phyloP scores from a whole-genome alignment of 2,329 filamentous ascomycete genomes.

The Curvularia verruculosa region DNA sequence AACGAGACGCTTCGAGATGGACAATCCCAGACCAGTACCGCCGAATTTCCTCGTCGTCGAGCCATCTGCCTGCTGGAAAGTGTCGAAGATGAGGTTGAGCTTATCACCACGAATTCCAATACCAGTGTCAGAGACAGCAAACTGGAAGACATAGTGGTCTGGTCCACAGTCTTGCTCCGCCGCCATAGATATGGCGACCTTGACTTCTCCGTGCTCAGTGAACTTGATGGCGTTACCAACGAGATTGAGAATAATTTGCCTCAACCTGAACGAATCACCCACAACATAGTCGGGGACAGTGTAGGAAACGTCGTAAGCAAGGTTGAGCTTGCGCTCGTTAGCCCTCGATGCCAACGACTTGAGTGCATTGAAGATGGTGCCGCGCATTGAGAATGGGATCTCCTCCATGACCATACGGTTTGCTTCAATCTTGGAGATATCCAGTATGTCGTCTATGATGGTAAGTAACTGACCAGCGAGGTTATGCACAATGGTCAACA shows the following conservation, averaged over 20 bases:
- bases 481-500: constrained; percentile 98
- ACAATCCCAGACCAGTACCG: constrained; percentile 89
- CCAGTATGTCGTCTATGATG: constrained; percentile 84
- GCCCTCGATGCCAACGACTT: constrained; percentile 98
- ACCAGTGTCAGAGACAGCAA: constrained; percentile 92
- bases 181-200: constrained; percentile 82
- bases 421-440: constrained; percentile 82
- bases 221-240: constrained; percentile 99
- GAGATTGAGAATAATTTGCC: constrained; percentile 95
- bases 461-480: constrained; percentile 94
- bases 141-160: constrained; percentile 91
- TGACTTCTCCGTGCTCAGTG: constrained; percentile 94
- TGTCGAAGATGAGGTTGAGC: constrained; percentile 96
- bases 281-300: constrained; percentile 94
- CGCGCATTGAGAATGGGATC: constrained; percentile 92
- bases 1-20: constrained; percentile 92
- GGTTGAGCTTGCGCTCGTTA: constrained; percentile 90
- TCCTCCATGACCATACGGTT: constrained; percentile 98
- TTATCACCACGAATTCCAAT: constrained; percentile 97
- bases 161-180: constrained; percentile 68
- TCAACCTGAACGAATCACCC: constrained; percentile 92
- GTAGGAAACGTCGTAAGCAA: constrained; percentile 92
- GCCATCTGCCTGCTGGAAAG: constrained; percentile 97
- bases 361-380: constrained; percentile 94
- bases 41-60: constrained; percentile 96